phyloP scores from a whole-genome alignment of 2,329 filamentous ascomycete species.

The Sclerotinia borealis region DNA sequence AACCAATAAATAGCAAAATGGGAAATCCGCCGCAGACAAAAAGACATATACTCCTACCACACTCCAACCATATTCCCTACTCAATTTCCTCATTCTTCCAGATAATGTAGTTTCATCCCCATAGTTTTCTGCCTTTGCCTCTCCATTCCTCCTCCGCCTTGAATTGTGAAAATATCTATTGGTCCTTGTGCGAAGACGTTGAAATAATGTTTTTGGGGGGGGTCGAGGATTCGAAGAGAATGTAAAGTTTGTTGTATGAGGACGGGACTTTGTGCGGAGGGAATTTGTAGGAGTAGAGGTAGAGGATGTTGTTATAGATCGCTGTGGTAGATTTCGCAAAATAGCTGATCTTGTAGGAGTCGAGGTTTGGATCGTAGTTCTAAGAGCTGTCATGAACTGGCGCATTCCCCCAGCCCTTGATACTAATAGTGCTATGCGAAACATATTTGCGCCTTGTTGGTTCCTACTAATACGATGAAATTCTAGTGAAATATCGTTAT shows the following conservation, averaged over 20 bases:
- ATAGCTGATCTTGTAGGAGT: neutral
- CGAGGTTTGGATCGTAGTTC: neutral
- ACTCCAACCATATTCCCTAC: constrained; percentile 89
- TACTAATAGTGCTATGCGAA: neutral
- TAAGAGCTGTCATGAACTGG: neutral
- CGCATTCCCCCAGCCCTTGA: neutral
- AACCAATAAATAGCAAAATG: constrained; percentile 89
- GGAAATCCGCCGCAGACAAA: constrained; percentile 82
- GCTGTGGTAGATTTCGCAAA: neutral
- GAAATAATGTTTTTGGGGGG: constrained; percentile 16
- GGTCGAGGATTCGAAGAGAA: constrained; percentile 1
- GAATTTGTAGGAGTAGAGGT: neutral
- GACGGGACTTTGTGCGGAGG: neutral
- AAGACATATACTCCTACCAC: constrained; percentile 85
- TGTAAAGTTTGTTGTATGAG: constrained; percentile 3
- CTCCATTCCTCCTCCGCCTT: constrained; percentile 17
- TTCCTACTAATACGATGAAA: neutral
- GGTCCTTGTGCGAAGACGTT: constrained; percentile 21
- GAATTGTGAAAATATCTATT: constrained; percentile 23
- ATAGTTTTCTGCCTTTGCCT: constrained; percentile 10
- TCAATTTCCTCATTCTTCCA: constrained; percentile 64
- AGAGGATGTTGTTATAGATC: neutral
- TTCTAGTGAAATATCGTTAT: neutral
- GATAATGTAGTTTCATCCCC: constrained; percentile 23
- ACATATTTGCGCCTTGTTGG: neutral